Evolutionary conservation across 768 basidiomycete species (phyloP).

Genomic region (Agaricus subrufescens): DNA sequence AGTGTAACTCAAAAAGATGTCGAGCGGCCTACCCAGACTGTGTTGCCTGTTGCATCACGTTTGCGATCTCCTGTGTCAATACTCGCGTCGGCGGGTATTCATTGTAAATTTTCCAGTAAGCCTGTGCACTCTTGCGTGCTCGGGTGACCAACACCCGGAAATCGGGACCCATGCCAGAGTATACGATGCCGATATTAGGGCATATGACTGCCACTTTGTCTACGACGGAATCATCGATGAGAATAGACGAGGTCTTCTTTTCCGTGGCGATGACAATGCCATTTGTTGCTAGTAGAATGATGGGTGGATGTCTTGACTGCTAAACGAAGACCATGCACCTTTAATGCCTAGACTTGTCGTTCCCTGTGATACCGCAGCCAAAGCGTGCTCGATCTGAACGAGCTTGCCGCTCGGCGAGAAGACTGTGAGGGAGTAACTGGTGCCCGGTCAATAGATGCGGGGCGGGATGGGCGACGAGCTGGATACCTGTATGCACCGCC

Average conservation of each 20-base stretch:
- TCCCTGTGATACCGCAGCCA: constrained; percentile 93
- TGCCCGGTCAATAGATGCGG: constrained; percentile 10
- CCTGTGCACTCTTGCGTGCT: constrained; percentile 96
- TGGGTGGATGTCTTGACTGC: constrained; percentile 5
- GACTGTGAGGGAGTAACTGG: constrained; percentile 96
- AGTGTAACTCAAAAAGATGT: constrained; percentile 12
- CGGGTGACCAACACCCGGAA: constrained; percentile 92
- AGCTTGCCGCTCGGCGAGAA: constrained; percentile 99
- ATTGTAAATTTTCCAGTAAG: constrained; percentile 99
- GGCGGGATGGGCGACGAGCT: constrained; percentile 6
- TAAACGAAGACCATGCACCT: constrained; percentile 47
- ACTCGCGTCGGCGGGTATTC: constrained; percentile 98
- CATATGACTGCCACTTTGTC: constrained; percentile 97
- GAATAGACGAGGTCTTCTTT: constrained; percentile 97
- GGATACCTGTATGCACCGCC: constrained; percentile 73
- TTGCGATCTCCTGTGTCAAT: constrained; percentile 95
- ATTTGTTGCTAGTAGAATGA: constrained; percentile 71
- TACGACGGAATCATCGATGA: constrained; percentile 96
- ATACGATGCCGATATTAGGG: constrained; percentile 99
- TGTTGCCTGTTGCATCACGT: constrained; percentile 98
- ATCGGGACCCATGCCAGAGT: constrained; percentile 99
- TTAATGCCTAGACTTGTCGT: constrained; percentile 98
- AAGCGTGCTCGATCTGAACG: constrained; percentile 99
- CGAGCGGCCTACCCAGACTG: constrained; percentile 80
- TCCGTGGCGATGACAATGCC: constrained; percentile 99